phyloP scores from a whole-genome alignment of 73 alveolate species.

The Breviolum minutum region DNA sequence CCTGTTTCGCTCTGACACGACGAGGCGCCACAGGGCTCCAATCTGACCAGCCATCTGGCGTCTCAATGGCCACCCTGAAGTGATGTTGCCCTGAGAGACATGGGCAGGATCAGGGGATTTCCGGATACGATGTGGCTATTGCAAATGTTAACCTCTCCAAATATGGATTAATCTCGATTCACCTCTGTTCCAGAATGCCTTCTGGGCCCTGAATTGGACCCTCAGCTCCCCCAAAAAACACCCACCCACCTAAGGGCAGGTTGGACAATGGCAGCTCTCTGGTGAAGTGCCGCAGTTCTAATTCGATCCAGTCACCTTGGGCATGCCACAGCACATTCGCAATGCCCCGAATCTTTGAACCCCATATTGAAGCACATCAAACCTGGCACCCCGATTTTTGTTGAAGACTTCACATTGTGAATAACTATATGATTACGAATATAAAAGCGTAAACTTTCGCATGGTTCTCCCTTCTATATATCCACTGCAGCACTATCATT shows the following conservation, averaged over 20 bases:
- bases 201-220: neutral
- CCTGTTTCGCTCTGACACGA: too few relatives aligned
- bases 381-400: too few relatives aligned
- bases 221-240: neutral
- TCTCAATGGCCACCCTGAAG: conserved; percentile 75
- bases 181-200: too few relatives aligned
- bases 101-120: neutral
- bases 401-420: too few relatives aligned
- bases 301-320: conserved; percentile 66
- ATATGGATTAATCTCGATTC: too few relatives aligned
- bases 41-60: conserved; percentile 93
- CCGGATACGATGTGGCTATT: too few relatives aligned
- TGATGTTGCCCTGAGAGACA: conserved; percentile 6
- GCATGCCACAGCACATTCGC: neutral
- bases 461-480: neutral
- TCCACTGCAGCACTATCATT: neutral
- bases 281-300: conserved; percentile 87
- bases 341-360: neutral
- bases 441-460: neutral
- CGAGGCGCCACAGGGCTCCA: conserved; percentile 62
- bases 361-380: too few relatives aligned
- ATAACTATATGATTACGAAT: too few relatives aligned
- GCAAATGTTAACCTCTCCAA: neutral
- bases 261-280: conserved; percentile 84
- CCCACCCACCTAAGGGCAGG: conserved; percentile 16